Conservation (phyloP, 768 basidiomycete genomes). For the Lactarius sanguifluus region DNA sequence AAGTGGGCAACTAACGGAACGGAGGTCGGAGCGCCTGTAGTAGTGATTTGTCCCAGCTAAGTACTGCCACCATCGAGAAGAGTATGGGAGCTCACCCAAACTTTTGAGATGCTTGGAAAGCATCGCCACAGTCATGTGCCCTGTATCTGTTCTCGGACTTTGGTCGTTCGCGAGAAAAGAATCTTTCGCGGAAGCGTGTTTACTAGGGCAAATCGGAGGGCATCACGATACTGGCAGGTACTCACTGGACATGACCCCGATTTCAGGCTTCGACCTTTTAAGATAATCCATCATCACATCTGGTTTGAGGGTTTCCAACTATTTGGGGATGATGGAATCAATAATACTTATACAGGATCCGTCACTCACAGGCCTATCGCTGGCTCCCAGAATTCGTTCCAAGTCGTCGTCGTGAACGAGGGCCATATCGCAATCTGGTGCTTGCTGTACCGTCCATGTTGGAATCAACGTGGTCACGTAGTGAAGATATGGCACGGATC, state of each 20-base stretch:
- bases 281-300: not conserved
- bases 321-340: not conserved
- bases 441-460: too few species aligned
- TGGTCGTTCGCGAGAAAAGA: not conserved
- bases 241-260: not conserved
- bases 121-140: not conserved
- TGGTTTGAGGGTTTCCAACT: not conserved
- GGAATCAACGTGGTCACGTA: too few species aligned
- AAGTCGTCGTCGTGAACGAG: not conserved
- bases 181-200: not conserved
- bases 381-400: not conserved
- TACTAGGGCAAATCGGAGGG: not conserved
- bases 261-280: not conserved
- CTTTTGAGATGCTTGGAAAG: not conserved
- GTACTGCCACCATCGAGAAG: not conserved
- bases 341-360: not conserved
- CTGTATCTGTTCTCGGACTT: not conserved
- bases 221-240: not conserved
- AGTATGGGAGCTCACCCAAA: not conserved
- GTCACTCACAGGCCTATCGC: not conserved
- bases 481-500: too few species aligned
- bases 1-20: too few species aligned
- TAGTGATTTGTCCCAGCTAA: not conserved
- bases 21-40: too few species aligned
- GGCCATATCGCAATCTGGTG: too few species aligned